A percentile compares a stretch with the other conserved stretches of the same genome.
phyloP scores from a whole-genome alignment of 805 yeast genomes.

The Candida orba region DNA sequence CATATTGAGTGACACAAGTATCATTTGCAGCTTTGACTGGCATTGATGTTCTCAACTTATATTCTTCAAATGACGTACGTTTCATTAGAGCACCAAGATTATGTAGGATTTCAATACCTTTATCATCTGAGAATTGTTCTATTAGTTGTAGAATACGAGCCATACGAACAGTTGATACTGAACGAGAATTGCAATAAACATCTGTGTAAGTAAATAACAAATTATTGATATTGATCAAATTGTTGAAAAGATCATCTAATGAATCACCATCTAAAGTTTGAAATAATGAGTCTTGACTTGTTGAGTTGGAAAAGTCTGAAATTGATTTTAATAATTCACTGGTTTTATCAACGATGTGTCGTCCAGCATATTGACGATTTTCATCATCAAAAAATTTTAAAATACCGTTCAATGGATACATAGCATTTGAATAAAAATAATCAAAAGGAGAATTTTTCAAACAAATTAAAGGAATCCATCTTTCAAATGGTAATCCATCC shows the following conservation, averaged over 20 bases:
- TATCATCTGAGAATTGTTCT: constrained; percentile 32
- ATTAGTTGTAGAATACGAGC: constrained; percentile 28
- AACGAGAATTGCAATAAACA: constrained; percentile 47
- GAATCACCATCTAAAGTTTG: constrained; percentile 14
- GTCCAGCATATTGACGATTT: constrained; percentile 40
- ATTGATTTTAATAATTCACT: constrained; percentile 25
- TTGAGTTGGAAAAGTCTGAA: constrained; percentile 20
- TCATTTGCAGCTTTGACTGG: constrained; percentile 42
- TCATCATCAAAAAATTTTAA: constrained; percentile 52
- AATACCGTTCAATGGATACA: constrained; percentile 45
- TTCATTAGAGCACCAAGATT: constrained; percentile 40
- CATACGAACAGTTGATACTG: constrained; percentile 34
- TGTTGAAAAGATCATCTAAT: constrained; percentile 22
- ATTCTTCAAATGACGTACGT: constrained; percentile 52
- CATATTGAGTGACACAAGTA: constrained; percentile 29
- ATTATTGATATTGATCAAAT: constrained; percentile 31
- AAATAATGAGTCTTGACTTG: constrained; percentile 22
- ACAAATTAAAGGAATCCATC: constrained; percentile 42
- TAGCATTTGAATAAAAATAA: constrained; percentile 45
- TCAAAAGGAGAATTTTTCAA: constrained; percentile 56
- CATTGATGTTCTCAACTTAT: constrained; percentile 37
- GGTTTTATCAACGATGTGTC: constrained; percentile 28
- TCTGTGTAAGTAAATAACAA: constrained; percentile 47
- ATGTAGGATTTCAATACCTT: constrained; percentile 34
- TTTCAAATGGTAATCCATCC: constrained; percentile 31